A percentile compares a stretch with the other conserved stretches of the same genome.
Conservation (phyloP, 306 rosid genomes). For the Citrullus mucosospermus region DNA sequence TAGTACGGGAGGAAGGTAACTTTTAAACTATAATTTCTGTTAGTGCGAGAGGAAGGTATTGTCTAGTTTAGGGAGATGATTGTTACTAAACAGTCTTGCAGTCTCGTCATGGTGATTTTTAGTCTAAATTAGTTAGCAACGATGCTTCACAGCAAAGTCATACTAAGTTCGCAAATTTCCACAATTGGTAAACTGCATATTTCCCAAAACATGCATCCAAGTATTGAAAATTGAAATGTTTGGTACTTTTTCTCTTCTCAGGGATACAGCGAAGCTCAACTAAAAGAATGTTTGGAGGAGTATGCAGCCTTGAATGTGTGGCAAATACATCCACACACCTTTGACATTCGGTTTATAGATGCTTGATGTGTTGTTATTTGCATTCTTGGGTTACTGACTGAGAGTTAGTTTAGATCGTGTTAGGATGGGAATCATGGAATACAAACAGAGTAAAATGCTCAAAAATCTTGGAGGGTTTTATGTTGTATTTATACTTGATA, state of each 20-base stretch:
- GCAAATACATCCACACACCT: slow-evolving; percentile 92
- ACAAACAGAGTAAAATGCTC: neutral
- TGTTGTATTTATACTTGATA: neutral
- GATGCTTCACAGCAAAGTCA: neutral
- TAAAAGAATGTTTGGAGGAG: slow-evolving; percentile 92
- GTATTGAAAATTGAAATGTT: neutral
- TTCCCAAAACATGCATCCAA: neutral
- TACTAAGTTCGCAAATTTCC: neutral
- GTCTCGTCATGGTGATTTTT: no score
- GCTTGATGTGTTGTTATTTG: slow-evolving; percentile 28
- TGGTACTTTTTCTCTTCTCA: slow-evolving; percentile 25
- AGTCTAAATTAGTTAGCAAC: neutral
- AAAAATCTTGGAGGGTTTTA: neutral
- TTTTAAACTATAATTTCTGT: no score
- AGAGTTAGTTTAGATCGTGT: neutral
- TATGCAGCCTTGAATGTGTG: slow-evolving; percentile 94
- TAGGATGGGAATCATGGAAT: neutral
- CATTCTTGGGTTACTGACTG: neutral
- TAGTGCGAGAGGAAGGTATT: no score
- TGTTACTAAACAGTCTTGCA: no score
- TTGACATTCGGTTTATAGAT: slow-evolving; percentile 86
- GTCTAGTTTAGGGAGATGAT: no score
- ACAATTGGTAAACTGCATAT: neutral
- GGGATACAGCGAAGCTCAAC: slow-evolving; percentile 97
- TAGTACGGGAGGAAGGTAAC: no score